These are phyloP conservation scores for Magnolia changhungtana DNA, from an alignment of 164 flowering plant species.

Conservation along the genomic window DNA sequence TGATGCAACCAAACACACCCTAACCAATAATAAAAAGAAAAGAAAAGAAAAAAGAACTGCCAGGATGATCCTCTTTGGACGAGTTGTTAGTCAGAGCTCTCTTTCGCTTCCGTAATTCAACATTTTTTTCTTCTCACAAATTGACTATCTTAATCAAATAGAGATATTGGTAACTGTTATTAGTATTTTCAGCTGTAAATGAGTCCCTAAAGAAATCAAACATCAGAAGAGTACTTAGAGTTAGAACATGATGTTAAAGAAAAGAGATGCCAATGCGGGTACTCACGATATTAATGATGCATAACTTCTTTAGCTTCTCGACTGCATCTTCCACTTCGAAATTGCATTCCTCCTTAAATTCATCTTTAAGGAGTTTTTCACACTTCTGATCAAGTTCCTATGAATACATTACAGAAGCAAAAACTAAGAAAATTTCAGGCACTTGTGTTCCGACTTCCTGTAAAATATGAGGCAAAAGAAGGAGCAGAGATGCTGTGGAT, in stretches of 20 bases:
- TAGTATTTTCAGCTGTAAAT: neutral
- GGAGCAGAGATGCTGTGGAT: neutral
- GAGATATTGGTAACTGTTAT: too few species aligned
- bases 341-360: constrained; percentile 59
- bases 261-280: neutral
- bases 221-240: neutral
- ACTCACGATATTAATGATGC: constrained; percentile 80
- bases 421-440: neutral
- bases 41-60: too few species aligned
- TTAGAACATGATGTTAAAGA: neutral
- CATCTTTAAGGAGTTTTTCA: constrained; percentile 65
- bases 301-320: constrained; percentile 75
- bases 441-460: neutral
- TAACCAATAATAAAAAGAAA: too few species aligned
- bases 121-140: too few species aligned
- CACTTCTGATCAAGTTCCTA: constrained; percentile 67
- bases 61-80: too few species aligned
- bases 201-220: neutral
- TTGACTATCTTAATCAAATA: too few species aligned
- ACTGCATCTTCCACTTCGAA: constrained; percentile 95
- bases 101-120: too few species aligned
- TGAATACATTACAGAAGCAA: constrained; percentile 2
- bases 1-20: too few species aligned
- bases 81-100: too few species aligned
- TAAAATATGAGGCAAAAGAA: too few species aligned